Percentiles rank a stretch among this genome's conserved stretches.
These are phyloP conservation scores for Alnus rubra DNA, from an alignment of 306 rosid genomes.

Conservation along the genomic window DNA sequence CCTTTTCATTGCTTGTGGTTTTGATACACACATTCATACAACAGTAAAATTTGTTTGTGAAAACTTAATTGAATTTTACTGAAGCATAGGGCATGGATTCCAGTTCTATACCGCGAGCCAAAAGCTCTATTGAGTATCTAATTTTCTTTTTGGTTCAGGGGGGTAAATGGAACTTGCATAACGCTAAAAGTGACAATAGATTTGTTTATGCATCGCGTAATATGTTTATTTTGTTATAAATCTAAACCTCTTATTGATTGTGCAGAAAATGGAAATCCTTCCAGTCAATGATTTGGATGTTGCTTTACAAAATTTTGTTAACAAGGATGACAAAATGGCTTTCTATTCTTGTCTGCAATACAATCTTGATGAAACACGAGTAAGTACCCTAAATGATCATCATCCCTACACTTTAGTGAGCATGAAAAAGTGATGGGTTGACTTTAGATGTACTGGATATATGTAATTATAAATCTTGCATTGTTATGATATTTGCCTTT, in stretches of 20 bases:
- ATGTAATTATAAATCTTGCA: neutral
- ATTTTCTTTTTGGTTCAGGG: slow-evolving; percentile 16
- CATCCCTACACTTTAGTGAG: neutral
- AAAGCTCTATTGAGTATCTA: slow-evolving; percentile 9
- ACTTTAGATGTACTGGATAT: neutral
- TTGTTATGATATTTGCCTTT: neutral
- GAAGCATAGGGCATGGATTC: neutral
- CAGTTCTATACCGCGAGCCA: neutral
- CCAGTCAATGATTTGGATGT: slow-evolving; percentile 94
- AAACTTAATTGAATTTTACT: slow-evolving; percentile 1
- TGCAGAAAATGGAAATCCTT: slow-evolving; percentile 99
- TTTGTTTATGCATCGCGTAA: neutral
- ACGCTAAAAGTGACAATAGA: slow-evolving; percentile 21
- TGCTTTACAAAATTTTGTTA: slow-evolving; percentile 89
- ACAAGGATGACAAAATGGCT: slow-evolving; percentile 91
- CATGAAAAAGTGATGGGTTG: neutral
- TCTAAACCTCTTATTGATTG: slow-evolving; percentile 24
- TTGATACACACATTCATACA: neutral
- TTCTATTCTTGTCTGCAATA: slow-evolving; percentile 71
- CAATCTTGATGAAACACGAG: slow-evolving; percentile 92
- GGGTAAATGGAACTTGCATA: slow-evolving; percentile 19
- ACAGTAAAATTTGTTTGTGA: neutral
- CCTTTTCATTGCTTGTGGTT: slow-evolving; percentile 22
- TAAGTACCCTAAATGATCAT: slow-evolving; percentile 45
- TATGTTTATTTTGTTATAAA: slow-evolving; percentile 14